These are phyloP conservation scores for Arabidopsis lyrata DNA, from an alignment of 441 rosid species.

Conservation along the genomic window DNA sequence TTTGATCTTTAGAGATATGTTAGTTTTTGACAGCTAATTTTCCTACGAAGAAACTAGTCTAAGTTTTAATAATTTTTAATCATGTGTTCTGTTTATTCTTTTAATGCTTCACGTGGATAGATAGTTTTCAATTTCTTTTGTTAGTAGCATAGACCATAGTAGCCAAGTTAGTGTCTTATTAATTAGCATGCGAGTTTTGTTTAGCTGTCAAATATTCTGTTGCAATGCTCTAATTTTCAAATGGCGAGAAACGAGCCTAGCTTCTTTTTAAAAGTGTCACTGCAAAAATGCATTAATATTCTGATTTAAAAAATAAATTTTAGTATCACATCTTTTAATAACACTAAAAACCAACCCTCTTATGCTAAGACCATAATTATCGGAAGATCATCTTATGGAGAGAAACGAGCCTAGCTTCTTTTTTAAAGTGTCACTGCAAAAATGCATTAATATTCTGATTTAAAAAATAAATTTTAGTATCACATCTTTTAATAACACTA, in stretches of 20 bases:
- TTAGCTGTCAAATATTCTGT: constrained; percentile 34
- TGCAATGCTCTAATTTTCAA: constrained; percentile 13
- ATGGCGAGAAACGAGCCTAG: not conserved
- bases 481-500: too few species aligned
- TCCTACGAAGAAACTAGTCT: constrained; percentile 1
- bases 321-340: too few species aligned
- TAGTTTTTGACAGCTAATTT: not conserved
- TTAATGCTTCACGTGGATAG: constrained; percentile 29
- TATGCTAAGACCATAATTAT: too few species aligned
- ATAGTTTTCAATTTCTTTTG: not conserved
- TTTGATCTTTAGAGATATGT: too few species aligned
- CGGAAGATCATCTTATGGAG: too few species aligned
- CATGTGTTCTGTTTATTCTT: constrained; percentile 9
- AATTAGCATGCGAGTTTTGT: not conserved
- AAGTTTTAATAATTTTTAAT: not conserved
- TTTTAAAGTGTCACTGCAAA: too few species aligned
- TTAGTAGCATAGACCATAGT: constrained; percentile 12
- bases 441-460: not conserved
- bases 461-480: too few species aligned
- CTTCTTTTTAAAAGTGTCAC: not conserved
- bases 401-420: too few species aligned
- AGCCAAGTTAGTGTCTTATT: constrained; percentile 19
- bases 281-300: not conserved
- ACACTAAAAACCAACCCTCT: too few species aligned
- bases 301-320: too few species aligned